Evolutionary conservation across 2,329 filamentous ascomycete genomes (phyloP).

Genomic region (Penicillium sp.): DNA sequence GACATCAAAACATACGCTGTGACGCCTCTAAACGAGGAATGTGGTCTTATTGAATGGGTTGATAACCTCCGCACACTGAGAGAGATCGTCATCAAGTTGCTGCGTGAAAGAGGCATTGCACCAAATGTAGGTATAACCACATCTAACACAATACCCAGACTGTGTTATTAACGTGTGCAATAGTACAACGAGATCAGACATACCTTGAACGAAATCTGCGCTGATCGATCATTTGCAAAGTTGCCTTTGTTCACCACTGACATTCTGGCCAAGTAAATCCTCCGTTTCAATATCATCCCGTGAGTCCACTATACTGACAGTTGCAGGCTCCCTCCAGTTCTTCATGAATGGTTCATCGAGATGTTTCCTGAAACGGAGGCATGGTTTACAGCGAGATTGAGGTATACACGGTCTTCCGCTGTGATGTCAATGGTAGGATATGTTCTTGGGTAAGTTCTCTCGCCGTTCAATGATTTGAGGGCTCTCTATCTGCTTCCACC

Average conservation of each 20-base stretch:
- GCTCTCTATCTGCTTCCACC: background rate
- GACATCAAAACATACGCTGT: constrained; percentile 96
- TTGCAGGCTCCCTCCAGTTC: constrained; percentile 70
- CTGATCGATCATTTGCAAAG: constrained; percentile 52
- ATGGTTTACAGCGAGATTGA: constrained; percentile 86
- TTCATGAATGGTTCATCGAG: constrained; percentile 93
- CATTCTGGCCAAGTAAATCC: constrained; percentile 46
- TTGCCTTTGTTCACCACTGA: constrained; percentile 68
- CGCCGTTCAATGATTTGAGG: background rate
- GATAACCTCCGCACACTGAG: constrained; percentile 91
- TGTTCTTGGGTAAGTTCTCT: constrained; percentile 62
- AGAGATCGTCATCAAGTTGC: constrained; percentile 79
- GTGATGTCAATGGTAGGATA: constrained; percentile 99
- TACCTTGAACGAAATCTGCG: constrained; percentile 64
- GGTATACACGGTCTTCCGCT: constrained; percentile 88
- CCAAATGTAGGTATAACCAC: constrained; percentile 41
- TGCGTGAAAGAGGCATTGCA: constrained; percentile 68
- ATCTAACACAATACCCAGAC: background rate
- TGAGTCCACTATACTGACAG: background rate
- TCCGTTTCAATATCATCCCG: background rate
- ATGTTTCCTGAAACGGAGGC: constrained; percentile 88
- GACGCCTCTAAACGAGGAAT: constrained; percentile 94
- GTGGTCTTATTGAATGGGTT: constrained; percentile 97
- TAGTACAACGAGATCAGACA: constrained; percentile 65
- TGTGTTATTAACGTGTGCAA: constrained; percentile 2